A percentile compares a stretch with the other conserved stretches of the same genome.
Evolutionary conservation across 2,329 filamentous ascomycete species (phyloP).

Genomic region (Hortaea sp.): DNA sequence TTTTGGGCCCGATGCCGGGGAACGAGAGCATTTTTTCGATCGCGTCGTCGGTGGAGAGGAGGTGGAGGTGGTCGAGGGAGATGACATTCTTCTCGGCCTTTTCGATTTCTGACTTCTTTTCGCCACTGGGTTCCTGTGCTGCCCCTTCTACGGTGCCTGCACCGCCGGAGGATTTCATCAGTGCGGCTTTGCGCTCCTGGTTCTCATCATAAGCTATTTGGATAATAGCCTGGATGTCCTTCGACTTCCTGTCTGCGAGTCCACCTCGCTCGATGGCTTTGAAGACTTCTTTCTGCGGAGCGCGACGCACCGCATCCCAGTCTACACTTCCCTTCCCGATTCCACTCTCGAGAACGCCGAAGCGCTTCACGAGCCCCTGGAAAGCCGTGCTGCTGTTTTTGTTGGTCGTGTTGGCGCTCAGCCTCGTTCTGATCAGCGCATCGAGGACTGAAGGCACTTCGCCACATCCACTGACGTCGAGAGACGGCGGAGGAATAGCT

Average conservation of each 20-base stretch:
- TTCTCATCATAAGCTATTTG: conserved; percentile 64
- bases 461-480: conserved; percentile 60
- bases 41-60: conserved; percentile 45
- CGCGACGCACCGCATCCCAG: conserved; percentile 59
- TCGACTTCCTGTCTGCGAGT: conserved; percentile 59
- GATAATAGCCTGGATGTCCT: conserved; percentile 62
- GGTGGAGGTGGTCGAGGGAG: conserved; percentile 53
- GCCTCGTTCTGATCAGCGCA: conserved; percentile 51
- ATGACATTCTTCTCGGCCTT: conserved; percentile 50
- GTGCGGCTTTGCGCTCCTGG: conserved; percentile 42
- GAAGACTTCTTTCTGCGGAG: conserved; percentile 51
- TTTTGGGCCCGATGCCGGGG: conserved; percentile 57
- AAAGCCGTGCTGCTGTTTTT: conserved; percentile 58
- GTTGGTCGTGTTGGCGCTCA: conserved; percentile 51
- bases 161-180: conserved; percentile 28
- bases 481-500: conserved; percentile 59
- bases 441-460: conserved; percentile 57
- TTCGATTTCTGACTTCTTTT: conserved; percentile 49
- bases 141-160: conserved; percentile 25
- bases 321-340: conserved; percentile 62
- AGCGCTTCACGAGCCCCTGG: conserved; percentile 52
- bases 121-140: conserved; percentile 36
- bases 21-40: conserved; percentile 49
- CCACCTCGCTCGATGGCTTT: conserved; percentile 62
- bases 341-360: conserved; percentile 52